Conservation (phyloP, 345 rosid genomes). For the Carallia brachiata region DNA sequence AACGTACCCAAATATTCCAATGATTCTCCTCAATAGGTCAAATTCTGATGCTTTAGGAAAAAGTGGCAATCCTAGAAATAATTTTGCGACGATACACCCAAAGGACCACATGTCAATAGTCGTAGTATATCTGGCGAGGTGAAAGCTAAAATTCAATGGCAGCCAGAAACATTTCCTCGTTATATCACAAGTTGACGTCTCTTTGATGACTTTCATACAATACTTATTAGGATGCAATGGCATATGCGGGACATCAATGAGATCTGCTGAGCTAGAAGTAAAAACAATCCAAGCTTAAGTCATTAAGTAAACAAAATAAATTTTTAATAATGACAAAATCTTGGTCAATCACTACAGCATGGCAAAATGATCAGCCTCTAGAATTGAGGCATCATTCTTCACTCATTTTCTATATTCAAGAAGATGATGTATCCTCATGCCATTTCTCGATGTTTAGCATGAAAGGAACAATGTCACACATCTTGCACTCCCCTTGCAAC, state of each 20-base stretch:
- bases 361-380: neutral
- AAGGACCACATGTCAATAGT: conserved; percentile 99
- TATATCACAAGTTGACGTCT: neutral
- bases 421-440: too few relatives aligned
- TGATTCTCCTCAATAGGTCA: conserved; percentile 89
- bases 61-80: conserved; percentile 91
- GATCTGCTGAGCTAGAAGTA: too few relatives aligned
- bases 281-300: too few relatives aligned
- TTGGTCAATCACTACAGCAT: neutral
- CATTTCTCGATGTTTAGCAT: too few relatives aligned
- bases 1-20: conserved; percentile 78
- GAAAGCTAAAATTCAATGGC: neutral
- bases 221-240: too few relatives aligned
- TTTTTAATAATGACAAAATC: neutral
- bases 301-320: neutral
- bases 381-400: neutral
- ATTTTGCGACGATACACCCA: conserved; percentile 97
- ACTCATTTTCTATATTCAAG: neutral
- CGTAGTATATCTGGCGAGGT: conserved; percentile 77
- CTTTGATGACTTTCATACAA: neutral
- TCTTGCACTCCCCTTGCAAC: too few relatives aligned
- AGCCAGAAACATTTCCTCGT: neutral
- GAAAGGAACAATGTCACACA: too few relatives aligned
- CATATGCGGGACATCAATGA: too few relatives aligned
- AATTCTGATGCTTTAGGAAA: conserved; percentile 99